Evolutionary conservation across 768 basidiomycete species (phyloP).

Genomic region (Podaxis pistillaris): DNA sequence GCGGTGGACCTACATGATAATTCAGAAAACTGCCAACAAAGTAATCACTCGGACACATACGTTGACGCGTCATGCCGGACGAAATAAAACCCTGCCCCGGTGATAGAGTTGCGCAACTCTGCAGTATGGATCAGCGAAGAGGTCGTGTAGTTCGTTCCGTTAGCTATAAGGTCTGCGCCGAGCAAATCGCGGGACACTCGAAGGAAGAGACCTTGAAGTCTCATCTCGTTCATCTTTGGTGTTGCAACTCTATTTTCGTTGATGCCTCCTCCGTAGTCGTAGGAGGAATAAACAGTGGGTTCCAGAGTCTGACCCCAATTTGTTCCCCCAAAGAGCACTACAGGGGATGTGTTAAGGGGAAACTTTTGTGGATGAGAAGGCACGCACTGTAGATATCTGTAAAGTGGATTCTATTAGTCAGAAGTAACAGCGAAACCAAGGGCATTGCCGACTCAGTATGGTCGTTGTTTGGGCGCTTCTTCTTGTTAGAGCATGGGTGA

Average conservation of each 20-base stretch:
- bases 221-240: constrained; percentile 53
- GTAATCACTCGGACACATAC: constrained; percentile 23
- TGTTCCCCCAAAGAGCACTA: constrained; percentile 62
- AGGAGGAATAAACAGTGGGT: constrained; percentile 56
- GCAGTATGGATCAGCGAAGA: constrained; percentile 42
- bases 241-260: constrained; percentile 49
- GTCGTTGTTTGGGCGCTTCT: constrained; percentile 46
- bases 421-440: constrained; percentile 11
- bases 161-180: constrained; percentile 41
- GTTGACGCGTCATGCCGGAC: constrained; percentile 43
- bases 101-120: constrained; percentile 44
- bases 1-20: constrained; percentile 36
- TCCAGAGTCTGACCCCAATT: constrained; percentile 61
- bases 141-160: constrained; percentile 50
- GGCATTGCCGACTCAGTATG: constrained; percentile 39
- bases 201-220: constrained; percentile 53
- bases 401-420: constrained; percentile 17
- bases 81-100: constrained; percentile 47
- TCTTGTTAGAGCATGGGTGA: not conserved
- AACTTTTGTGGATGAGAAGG: not conserved
- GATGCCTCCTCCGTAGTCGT: constrained; percentile 59
- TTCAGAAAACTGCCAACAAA: not conserved
- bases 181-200: constrained; percentile 49
- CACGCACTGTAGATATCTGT: constrained; percentile 48
- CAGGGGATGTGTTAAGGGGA: not conserved